Percentiles rank a stretch among this genome's conserved stretches.
Conservation (phyloP, 2,329 filamentous ascomycete species). For the Talaromyces pinophilus region DNA sequence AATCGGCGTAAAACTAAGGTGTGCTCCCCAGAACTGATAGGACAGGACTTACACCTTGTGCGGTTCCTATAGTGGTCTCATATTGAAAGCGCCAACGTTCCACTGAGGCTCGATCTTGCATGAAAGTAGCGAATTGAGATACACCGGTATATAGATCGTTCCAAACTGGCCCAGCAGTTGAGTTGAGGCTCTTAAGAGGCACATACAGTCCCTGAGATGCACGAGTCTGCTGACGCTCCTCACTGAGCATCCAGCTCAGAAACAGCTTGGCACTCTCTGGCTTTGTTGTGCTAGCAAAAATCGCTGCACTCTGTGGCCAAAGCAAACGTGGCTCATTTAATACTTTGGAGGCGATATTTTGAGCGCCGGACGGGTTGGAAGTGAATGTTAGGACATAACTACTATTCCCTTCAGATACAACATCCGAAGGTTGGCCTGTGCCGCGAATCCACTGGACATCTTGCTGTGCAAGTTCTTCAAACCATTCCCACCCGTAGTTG, state of each 20-base stretch:
- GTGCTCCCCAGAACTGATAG: background rate
- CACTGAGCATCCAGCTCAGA: constrained; percentile 50
- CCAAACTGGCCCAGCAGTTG: background rate
- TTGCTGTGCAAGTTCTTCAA: constrained; percentile 51
- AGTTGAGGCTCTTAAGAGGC: background rate
- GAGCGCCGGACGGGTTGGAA: background rate
- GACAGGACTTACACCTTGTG: constrained; percentile 47
- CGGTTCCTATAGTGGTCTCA: constrained; percentile 46
- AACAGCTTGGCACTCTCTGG: constrained; percentile 56
- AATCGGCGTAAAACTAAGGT: background rate
- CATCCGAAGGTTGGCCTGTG: constrained; percentile 45
- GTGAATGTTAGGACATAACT: constrained; percentile 17
- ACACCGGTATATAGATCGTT: background rate
- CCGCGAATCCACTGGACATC: constrained; percentile 59
- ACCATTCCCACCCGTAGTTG: constrained; percentile 50
- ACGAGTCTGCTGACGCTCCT: constrained; percentile 40
- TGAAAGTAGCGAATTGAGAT: background rate
- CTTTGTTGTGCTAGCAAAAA: constrained; percentile 52
- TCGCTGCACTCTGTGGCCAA: constrained; percentile 54
- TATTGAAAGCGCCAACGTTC: constrained; percentile 49
- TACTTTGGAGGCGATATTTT: background rate
- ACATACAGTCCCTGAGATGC: constrained; percentile 32
- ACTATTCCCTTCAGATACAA: constrained; percentile 36
- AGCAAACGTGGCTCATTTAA: constrained; percentile 25
- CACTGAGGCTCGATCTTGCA: constrained; percentile 35